Evolutionary conservation across 2,329 filamentous ascomycete species (phyloP).

Genomic region (Teratosphaeria pseudoeucalypti): DNA sequence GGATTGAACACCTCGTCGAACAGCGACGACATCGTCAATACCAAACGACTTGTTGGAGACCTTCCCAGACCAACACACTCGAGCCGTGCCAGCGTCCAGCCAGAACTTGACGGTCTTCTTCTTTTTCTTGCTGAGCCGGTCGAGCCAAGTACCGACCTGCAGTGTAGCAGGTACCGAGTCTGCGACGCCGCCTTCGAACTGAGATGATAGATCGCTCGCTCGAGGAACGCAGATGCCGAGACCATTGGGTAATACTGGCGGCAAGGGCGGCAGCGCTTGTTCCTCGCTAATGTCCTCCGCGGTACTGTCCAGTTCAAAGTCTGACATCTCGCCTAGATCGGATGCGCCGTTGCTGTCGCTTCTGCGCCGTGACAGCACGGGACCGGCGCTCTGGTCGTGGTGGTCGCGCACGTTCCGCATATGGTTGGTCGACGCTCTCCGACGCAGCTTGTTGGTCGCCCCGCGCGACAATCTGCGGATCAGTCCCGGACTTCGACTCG

Average conservation of each 20-base stretch:
- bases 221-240: constrained; percentile 31
- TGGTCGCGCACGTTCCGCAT: constrained; percentile 51
- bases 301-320: constrained; percentile 47
- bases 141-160: constrained; percentile 65
- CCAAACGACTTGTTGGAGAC: constrained; percentile 77
- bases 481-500: constrained; percentile 48
- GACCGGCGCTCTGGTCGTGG: constrained; percentile 80
- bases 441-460: constrained; percentile 59
- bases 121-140: constrained; percentile 77
- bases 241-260: constrained; percentile 17
- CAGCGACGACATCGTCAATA: constrained; percentile 89
- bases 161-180: constrained; percentile 69
- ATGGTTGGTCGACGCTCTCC: constrained; percentile 67
- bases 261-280: constrained; percentile 18
- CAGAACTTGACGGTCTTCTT: constrained; percentile 64
- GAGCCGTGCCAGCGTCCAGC: constrained; percentile 72
- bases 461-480: constrained; percentile 80
- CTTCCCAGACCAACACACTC: constrained; percentile 75
- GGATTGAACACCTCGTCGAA: constrained; percentile 72
- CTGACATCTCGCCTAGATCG: constrained; percentile 36
- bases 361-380: constrained; percentile 73
- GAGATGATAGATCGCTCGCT: constrained; percentile 22
- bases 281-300: constrained; percentile 32
- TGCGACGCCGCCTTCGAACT: constrained; percentile 40
- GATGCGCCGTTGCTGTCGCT: constrained; percentile 77